Conservation (phyloP, 2,329 filamentous ascomycete genomes). For the Neofusicoccum parvum region DNA sequence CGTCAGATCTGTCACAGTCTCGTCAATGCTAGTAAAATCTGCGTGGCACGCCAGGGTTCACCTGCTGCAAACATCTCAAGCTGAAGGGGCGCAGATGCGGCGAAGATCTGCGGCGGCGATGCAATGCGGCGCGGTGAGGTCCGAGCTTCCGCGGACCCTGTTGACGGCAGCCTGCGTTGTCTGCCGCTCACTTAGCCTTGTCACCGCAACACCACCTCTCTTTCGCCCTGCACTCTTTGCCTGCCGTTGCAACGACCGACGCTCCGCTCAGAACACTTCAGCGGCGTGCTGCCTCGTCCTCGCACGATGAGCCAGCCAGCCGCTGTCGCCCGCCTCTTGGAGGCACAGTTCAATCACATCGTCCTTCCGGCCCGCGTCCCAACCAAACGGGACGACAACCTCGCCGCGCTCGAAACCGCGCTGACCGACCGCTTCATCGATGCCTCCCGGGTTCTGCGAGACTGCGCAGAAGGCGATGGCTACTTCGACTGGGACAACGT, state of each 20-base stretch:
- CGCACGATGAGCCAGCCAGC: neutral
- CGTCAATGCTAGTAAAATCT: no score
- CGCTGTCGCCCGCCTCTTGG: conserved; percentile 14
- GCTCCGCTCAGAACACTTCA: neutral
- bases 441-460: neutral
- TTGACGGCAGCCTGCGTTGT: neutral
- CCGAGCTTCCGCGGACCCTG: no score
- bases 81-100: no score
- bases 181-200: neutral
- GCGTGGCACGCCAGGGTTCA: no score
- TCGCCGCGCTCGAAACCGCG: conserved; percentile 31
- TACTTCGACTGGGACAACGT: conserved; percentile 19
- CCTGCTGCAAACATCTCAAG: no score
- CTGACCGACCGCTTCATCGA: conserved; percentile 30
- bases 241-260: neutral
- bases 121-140: no score
- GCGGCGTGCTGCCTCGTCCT: neutral
- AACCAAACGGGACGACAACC: conserved; percentile 34
- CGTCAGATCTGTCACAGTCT: no score
- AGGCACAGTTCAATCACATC: conserved; percentile 40
- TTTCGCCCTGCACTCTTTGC: neutral
- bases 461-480: neutral
- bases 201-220: neutral
- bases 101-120: no score
- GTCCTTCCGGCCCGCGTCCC: conserved; percentile 44